Evolutionary conservation across 352 stramenopile species (phyloP).

Genomic region (Globisporangium irregulare): DNA sequence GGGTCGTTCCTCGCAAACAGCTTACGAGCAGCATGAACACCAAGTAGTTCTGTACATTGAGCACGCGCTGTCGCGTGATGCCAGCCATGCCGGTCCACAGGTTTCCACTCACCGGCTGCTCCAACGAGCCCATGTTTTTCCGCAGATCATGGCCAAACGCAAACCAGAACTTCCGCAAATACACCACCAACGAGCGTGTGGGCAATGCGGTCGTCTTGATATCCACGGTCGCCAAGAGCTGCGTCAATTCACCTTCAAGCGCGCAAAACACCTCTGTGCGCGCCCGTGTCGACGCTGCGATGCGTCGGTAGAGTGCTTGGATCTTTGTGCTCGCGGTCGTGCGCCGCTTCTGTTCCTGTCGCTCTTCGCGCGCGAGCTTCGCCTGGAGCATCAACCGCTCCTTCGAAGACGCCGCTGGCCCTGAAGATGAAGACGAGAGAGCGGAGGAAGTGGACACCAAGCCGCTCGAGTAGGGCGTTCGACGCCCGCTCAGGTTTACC

Average conservation of each 20-base stretch:
- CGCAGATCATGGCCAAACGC: conserved; percentile 19
- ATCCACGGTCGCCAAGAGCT: conserved; percentile 25
- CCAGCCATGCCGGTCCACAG: conserved; percentile 7
- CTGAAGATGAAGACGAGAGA: background rate
- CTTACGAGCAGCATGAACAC: conserved; percentile 62
- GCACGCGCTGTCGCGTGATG: conserved; percentile 21
- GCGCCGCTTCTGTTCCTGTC: conserved; percentile 38
- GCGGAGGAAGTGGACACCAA: conserved; percentile 2
- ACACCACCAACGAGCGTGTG: conserved; percentile 21
- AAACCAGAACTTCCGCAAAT: conserved; percentile 52
- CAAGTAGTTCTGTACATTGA: conserved; percentile 56
- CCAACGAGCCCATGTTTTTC: conserved; percentile 5
- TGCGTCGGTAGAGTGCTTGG: conserved; percentile 43
- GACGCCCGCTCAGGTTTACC: conserved; percentile 66
- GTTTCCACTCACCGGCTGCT: background rate
- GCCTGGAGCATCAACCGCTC: conserved; percentile 59
- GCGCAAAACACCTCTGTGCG: conserved; percentile 32
- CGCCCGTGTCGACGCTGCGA: conserved; percentile 21
- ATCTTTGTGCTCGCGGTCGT: conserved; percentile 45
- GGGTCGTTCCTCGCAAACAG: conserved; percentile 27
- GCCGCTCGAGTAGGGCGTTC: conserved; percentile 33
- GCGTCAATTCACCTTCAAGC: conserved; percentile 41
- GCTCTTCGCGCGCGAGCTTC: conserved; percentile 50
- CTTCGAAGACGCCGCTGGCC: conserved; percentile 29
- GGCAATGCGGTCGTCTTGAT: conserved; percentile 34